Base-by-base conservation (phyloP, 148 eudicot species). In the Arbutus unedo region DNA sequence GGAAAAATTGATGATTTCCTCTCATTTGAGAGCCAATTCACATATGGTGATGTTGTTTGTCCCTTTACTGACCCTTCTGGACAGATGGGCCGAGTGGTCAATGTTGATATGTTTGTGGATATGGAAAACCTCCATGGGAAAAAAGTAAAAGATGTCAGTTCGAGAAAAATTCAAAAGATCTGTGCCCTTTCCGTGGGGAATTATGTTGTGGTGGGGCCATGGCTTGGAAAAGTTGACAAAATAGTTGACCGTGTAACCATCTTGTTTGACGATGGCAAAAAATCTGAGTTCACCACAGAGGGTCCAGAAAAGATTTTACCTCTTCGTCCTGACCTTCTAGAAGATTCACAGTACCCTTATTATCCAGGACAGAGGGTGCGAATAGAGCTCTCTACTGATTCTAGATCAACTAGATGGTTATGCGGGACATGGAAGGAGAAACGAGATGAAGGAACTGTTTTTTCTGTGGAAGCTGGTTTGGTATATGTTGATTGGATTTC, bases 1-100 rank as follows among this genome's bases (percentile, higher is more conserved):
- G 93, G 89, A 44, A 97, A 97, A 83, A 95, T 97, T 45, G 99
- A 97, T 51, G 96, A 97, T 89, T 91, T 94, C 59, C 95, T 97
- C 78, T 90, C 90, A 16, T 97, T 94, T 71, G 99, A 97, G 87
- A 92, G 97, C 81, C 88, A 82, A 57, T 94, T 91, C 83, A 59
- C 77, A 15, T 89, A 88, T 81, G 98, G 98, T n/a, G 98, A 93
- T 85, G 77, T 93, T 79, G 99, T 97, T 59, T 85, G 90, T 59
- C 84, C 89, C 13, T 71, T 72, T 38, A 84, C 79, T 38, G 92
- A 94, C 72, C 92, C 96, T 31, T 88, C 88, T 57, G 94, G 94
- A 43, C 98, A 92, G 85, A 90, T 92, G 91, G 99, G 99, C 59
- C 91, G 78, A 85, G 89, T 97, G 44, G 84, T 89, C 82, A 84